phyloP scores from a whole-genome alignment of 345 rosid genomes.

The Cardamine chenopodiifolia region DNA sequence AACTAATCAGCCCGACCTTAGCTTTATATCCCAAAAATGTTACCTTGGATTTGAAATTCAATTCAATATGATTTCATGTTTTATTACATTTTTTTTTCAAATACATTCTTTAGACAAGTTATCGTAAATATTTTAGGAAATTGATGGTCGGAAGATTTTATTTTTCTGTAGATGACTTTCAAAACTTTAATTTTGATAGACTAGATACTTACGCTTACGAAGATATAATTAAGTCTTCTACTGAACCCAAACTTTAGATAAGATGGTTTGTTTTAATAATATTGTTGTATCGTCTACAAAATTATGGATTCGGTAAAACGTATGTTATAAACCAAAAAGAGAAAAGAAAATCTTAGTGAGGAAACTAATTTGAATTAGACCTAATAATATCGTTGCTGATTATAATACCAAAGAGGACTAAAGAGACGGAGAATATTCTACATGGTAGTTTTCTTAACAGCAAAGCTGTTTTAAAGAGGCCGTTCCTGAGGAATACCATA shows the following conservation, averaged over 20 bases:
- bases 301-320: not conserved
- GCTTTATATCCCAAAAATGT: not conserved
- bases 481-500: constrained; percentile 21
- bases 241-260: not conserved
- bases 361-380: not conserved
- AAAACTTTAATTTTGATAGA: not conserved
- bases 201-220: not conserved
- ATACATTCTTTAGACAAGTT: not conserved
- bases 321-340: not conserved
- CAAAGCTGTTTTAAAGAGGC: constrained; percentile 37
- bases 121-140: not conserved
- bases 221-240: not conserved
- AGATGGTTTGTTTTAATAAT: not conserved
- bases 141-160: not conserved
- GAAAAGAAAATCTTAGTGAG: not conserved
- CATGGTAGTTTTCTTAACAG: constrained; percentile 35
- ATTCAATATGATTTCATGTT: not conserved
- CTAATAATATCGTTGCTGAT: not conserved
- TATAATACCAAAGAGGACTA: constrained; percentile 5
- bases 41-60: not conserved
- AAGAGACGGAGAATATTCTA: constrained; percentile 9
- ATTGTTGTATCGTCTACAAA: not conserved
- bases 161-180: not conserved
- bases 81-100: not conserved
- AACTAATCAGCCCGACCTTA: too few relatives aligned